These are phyloP conservation scores for Wallacemonas collosoma DNA, from an alignment of 208 protist genomes.

Conservation along the genomic window DNA sequence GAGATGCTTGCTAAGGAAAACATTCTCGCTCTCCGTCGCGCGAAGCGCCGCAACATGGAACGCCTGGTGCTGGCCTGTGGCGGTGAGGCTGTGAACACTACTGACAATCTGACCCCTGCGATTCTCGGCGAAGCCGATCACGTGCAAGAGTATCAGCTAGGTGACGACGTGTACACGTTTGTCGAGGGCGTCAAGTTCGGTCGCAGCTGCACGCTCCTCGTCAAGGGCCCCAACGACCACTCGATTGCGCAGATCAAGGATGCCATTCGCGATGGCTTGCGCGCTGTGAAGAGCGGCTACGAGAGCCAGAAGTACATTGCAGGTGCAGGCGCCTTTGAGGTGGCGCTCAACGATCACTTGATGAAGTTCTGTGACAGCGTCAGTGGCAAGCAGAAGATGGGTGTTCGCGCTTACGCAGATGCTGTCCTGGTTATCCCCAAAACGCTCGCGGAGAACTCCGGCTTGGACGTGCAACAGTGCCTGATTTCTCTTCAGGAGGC, in stretches of 20 bases:
- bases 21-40: conserved; percentile 98
- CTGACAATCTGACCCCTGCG: conserved; percentile 96
- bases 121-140: conserved; percentile 96
- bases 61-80: conserved; percentile 97
- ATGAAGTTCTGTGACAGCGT: conserved; percentile 89
- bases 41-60: conserved; percentile 99
- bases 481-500: conserved; percentile 96
- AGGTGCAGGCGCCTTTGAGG: conserved; percentile 99
- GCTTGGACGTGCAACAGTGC: conserved; percentile 97
- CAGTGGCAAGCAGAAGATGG: conserved; percentile 94
- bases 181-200: conserved; percentile 98
- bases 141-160: conserved; percentile 98
- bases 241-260: conserved; percentile 99
- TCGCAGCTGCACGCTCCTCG: conserved; percentile 98
- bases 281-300: conserved; percentile 99
- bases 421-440: conserved; percentile 99
- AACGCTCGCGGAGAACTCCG: conserved; percentile 98
- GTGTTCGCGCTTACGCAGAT: conserved; percentile 98
- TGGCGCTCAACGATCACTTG: conserved; percentile 94
- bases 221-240: conserved; percentile 99
- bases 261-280: conserved; percentile 98
- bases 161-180: conserved; percentile 99
- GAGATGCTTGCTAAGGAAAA: conserved; percentile 99
- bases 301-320: conserved; percentile 95
- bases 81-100: conserved; percentile 97